These are phyloP conservation scores for Selaginella moellendorffii DNA, from an alignment of 75 land plant species.

Conservation along the genomic window DNA sequence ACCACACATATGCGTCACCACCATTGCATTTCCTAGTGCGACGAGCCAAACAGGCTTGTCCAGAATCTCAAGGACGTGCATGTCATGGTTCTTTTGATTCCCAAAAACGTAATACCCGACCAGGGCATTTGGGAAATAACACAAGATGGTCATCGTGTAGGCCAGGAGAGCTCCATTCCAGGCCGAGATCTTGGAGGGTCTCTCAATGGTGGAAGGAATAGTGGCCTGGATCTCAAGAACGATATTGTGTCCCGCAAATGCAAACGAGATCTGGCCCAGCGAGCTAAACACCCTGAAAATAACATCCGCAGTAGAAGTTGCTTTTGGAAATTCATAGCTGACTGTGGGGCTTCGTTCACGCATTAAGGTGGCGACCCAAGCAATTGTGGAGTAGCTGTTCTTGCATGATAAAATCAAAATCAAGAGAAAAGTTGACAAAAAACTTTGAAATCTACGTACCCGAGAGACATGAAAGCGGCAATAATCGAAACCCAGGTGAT, in stretches of 20 bases:
- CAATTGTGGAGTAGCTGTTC: conserved; percentile 2
- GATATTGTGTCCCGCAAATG: conserved; percentile 7
- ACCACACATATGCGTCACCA: conserved; percentile 7
- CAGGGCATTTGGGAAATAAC: conserved; percentile 5
- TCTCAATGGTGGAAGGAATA: neutral
- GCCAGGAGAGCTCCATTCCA: neutral
- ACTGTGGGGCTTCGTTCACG: neutral
- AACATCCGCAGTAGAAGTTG: neutral
- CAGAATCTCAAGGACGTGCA: neutral
- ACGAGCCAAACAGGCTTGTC: neutral
- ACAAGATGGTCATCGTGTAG: neutral
- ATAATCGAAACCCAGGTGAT: conserved; percentile 9
- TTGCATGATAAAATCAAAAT: too few relatives aligned
- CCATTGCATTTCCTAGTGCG: neutral
- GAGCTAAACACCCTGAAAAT: neutral
- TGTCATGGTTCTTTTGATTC: neutral
- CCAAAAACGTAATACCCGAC: conserved; percentile 1
- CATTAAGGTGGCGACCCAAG: neutral
- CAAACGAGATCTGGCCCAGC: neutral
- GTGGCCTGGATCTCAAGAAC: conserved; percentile 8
- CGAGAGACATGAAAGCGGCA: conserved; percentile 1
- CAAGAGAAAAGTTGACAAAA: too few relatives aligned
- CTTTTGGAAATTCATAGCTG: neutral
- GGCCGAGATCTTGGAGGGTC: neutral
- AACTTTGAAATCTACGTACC: too few relatives aligned